phyloP scores from a whole-genome alignment of 2,329 filamentous ascomycete species.

The Grosmannia huntii region DNA sequence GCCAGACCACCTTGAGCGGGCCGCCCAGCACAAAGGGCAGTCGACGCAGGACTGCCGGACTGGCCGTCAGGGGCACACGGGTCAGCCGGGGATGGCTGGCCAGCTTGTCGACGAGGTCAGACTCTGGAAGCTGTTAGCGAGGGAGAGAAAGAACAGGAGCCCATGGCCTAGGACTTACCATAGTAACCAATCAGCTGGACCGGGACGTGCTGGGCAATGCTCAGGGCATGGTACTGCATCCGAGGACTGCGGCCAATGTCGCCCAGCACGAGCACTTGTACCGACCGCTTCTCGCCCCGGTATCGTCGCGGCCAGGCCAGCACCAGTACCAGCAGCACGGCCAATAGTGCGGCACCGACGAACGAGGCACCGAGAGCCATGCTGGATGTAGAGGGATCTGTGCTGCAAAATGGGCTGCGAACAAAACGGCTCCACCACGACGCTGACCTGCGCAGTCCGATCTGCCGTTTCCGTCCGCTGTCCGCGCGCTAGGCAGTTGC shows the following conservation, averaged over 20 bases:
- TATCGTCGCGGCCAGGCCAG: conserved; percentile 9
- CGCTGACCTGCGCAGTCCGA: not conserved
- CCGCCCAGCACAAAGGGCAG: conserved; percentile 66
- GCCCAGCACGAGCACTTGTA: conserved; percentile 83
- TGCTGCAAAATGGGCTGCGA: no score
- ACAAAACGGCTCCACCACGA: no score
- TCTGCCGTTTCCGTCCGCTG: not conserved
- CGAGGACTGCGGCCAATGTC: conserved; percentile 92
- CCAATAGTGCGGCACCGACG: conserved; percentile 8
- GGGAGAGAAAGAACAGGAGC: no score
- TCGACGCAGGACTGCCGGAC: conserved; percentile 54
- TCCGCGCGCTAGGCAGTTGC: no score
- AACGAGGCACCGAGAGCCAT: conserved; percentile 10
- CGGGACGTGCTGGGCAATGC: conserved; percentile 68
- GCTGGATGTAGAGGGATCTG: not conserved
- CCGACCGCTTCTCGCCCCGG: conserved; percentile 16
- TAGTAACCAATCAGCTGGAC: conserved; percentile 84
- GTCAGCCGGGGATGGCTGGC: conserved; percentile 53
- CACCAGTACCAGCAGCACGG: not conserved
- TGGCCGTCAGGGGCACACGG: conserved; percentile 55
- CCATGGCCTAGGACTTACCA: conserved; percentile 37
- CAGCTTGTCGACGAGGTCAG: conserved; percentile 68
- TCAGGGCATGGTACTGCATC: conserved; percentile 97
- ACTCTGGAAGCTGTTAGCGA: conserved; percentile 39
- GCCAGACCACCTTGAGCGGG: conserved; percentile 77